These are phyloP conservation scores for Handroanthus guayacan DNA, from an alignment of 257 asterid species.

Conservation along the genomic window DNA sequence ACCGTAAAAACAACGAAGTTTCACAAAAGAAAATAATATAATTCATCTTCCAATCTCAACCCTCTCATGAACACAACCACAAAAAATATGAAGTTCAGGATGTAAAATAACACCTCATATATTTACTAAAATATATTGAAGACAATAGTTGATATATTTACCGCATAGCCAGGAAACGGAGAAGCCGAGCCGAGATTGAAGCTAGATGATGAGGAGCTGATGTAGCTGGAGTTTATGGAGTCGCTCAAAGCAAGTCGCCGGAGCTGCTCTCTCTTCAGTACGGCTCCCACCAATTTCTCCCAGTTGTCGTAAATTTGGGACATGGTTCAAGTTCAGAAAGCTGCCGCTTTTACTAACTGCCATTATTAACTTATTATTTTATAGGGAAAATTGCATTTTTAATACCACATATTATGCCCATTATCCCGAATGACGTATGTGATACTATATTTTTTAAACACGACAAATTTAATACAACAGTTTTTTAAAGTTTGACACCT, in stretches of 20 bases:
- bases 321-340: not conserved
- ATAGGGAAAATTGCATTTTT: too few species aligned
- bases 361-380: too few species aligned
- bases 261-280: conserved; percentile 1
- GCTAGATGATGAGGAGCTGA: conserved; percentile 5
- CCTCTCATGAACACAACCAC: not conserved
- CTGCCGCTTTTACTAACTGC: too few species aligned
- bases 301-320: conserved; percentile 16
- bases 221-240: not conserved
- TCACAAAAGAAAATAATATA: not conserved
- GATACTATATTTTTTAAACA: too few species aligned
- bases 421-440: too few species aligned
- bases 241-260: not conserved
- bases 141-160: not conserved
- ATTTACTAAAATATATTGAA: too few species aligned
- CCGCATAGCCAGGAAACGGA: not conserved
- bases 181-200: conserved; percentile 9
- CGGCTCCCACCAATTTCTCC: conserved; percentile 11
- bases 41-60: not conserved
- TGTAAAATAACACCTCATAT: not conserved
- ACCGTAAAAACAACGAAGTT: not conserved
- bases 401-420: too few species aligned
- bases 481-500: too few species aligned
- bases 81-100: not conserved
- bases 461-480: too few species aligned